A percentile compares a stretch with the other conserved stretches of the same genome.
Evolutionary conservation across 192 early-diverging fungal species (phyloP).

Genomic region (Rhizoclosmatium globosum): DNA sequence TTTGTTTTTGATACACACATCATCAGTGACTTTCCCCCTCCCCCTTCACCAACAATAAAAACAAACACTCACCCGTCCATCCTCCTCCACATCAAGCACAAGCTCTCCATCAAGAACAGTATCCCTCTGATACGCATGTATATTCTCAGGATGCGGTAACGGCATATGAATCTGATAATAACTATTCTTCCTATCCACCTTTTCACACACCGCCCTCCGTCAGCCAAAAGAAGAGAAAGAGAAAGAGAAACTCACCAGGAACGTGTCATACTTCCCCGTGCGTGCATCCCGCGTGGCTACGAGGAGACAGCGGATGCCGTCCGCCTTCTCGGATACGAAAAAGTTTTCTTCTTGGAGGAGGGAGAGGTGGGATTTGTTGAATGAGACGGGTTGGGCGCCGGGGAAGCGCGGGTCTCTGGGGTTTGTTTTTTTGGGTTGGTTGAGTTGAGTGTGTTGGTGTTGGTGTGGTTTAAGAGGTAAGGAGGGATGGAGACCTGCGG

Average conservation of each 20-base stretch:
- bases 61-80: conserved; percentile 23
- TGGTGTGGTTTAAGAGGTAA: background rate
- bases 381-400: conserved; percentile 65
- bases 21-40: background rate
- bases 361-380: conserved; percentile 50
- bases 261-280: conserved; percentile 39
- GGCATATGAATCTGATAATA: conserved; percentile 72
- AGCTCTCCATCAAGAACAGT: conserved; percentile 95
- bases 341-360: conserved; percentile 61
- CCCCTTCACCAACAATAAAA: background rate
- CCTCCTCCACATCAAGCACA: conserved; percentile 74
- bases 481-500: conserved; percentile 8
- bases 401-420: conserved; percentile 52
- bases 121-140: conserved; percentile 61
- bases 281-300: conserved; percentile 38
- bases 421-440: background rate
- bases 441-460: background rate
- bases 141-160: conserved; percentile 54
- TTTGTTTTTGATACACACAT: background rate
- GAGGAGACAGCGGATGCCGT: conserved; percentile 64
- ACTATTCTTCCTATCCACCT: conserved; percentile 89
- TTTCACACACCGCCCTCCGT: background rate
- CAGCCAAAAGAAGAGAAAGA: conserved; percentile 11
- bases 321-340: conserved; percentile 69
- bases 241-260: conserved; percentile 38